Evolutionary conservation across 2,329 filamentous ascomycete species (phyloP), one percentile per base, ranked within the genome.

Genomic region (Ophiocordyceps camponoti-rufipedis): DNA sequence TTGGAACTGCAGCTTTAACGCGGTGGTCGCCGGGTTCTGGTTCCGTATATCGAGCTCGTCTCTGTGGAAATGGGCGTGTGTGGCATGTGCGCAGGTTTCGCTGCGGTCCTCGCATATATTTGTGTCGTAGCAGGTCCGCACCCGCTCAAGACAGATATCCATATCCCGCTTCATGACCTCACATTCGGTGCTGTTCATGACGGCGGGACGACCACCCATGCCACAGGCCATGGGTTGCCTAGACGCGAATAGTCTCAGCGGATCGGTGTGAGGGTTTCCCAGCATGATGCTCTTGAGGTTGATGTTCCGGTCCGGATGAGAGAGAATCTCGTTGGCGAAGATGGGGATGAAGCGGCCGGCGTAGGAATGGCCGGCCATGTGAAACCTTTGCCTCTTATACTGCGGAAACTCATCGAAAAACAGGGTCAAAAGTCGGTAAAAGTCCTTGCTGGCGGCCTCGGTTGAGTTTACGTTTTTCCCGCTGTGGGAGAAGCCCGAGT

Each of bases 181-280:
- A 70, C 91, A 96, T 60, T 82, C 72, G 53, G 72, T 66, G 60
- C 83, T 74, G 55, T 77, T 75, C 44, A 96, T 74, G 33, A 96
- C 88, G 49, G 88, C 80, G 31, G 84, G 80, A 68, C 88, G 95
- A 53, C 89, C 89, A 64, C 91, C 89, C 44, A 94, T 80, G 58
- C 91, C 91, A 59, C 91, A 96, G 48, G 87, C 91, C 89, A 96
- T 96, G 55, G 89, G 89, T 56, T 82, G 82, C 96, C 71, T 93
- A 80, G 39, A 41, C 52, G 80, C 78, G 65, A 95, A 95, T 67
- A 96, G 91, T 42, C 85, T 94, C 54, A 82, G 74, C 48, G 83
- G 84, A 64, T 98, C 91, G 46, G 88, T 95, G 51, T 96, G 74
- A 64, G 91, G 91, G 62, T 98, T 96, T 46, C 91, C 91, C 57